These are phyloP conservation scores for Rhodotorula sp. DNA, from an alignment of 1,284 basidiomycete species.

Conservation along the genomic window DNA sequence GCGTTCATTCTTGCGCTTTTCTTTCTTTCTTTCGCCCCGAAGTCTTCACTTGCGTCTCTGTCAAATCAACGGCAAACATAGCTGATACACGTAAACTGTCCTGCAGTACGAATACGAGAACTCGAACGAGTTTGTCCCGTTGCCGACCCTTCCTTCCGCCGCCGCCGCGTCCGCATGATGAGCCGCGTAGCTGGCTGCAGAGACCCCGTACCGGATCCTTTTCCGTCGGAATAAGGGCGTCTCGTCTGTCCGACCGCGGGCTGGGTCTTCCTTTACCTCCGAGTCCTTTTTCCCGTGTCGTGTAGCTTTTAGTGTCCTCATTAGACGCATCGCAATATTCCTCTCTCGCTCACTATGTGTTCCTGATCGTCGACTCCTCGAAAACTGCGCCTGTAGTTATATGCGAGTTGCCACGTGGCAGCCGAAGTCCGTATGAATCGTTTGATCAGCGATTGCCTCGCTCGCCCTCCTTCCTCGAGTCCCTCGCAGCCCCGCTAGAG, in stretches of 20 bases:
- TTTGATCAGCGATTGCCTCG: too few relatives aligned
- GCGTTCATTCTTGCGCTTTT: not conserved
- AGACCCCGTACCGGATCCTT: not conserved
- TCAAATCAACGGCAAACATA: not conserved
- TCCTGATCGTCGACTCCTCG: too few relatives aligned
- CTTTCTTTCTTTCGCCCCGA: too few relatives aligned
- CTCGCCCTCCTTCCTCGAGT: not conserved
- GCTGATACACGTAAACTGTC: too few relatives aligned
- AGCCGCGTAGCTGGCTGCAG: not conserved
- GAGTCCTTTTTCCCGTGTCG: not conserved
- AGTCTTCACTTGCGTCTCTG: not conserved
- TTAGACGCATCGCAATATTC: not conserved
- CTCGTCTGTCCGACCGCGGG: too few relatives aligned
- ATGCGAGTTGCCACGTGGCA: not conserved
- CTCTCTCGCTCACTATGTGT: too few relatives aligned
- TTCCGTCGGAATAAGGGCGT: too few relatives aligned
- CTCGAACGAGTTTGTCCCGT: slow-evolving; percentile 66
- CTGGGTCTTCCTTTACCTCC: too few relatives aligned
- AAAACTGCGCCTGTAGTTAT: not conserved
- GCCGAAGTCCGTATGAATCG: too few relatives aligned
- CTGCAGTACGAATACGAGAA: slow-evolving; percentile 70
- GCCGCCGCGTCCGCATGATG: slow-evolving; percentile 11
- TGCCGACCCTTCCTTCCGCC: slow-evolving; percentile 15
- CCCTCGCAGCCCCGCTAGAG: not conserved
- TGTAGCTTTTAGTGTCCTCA: not conserved